Evolutionary conservation across 306 rosid species (phyloP), one percentile per base, ranked within the genome.

Genomic region (Datisca glomerata): DNA sequence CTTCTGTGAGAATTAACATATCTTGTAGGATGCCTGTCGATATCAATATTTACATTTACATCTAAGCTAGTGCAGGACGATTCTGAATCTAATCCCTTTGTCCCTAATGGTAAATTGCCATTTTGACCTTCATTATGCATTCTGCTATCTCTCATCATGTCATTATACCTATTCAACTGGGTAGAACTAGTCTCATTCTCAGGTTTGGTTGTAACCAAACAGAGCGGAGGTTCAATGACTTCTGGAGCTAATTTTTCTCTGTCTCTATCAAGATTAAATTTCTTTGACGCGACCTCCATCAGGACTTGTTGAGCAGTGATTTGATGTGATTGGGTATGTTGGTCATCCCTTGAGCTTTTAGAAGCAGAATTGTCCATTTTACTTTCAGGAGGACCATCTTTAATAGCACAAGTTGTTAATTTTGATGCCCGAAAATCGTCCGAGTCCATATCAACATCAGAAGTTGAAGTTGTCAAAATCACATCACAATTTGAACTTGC

Each of bases 21-120:
- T 52, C 64, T 69, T 29, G 59, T 49, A 46, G 60, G 59, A 71
- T 77, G 66, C 58, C 62, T 45, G 60, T 71, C 75, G 46, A 56
- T 71, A 57, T 70, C 91, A 70, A 51, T 91, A 75, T 85, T 75
- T 80, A 81, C 99, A 84, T 75, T 92, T 78, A 86, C 58, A 55
- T 68, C 87, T 78, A 85, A 46, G 63, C 82, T 85, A 68, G 66
- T 39, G 33, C 71, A 63, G 37, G 73, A 64, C 62, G 81, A 75
- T 70, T 67, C 85, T 11, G 68, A 67, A 61, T 73, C 83, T 43
- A 78, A 62, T 48, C 67, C 78, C 69, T 51, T 69, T 43, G 47
- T 39, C 57, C 79, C 82, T 45, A 63, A 56, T 45, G 61, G 61
- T 56, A 70, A 67, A 68, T 47, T 63, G 70, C 73, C 62, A 64